Evolutionary conservation across 352 stramenopile genomes (phyloP), one percentile per base, ranked within the genome.

Genomic region (Globisporangium parvum): DNA sequence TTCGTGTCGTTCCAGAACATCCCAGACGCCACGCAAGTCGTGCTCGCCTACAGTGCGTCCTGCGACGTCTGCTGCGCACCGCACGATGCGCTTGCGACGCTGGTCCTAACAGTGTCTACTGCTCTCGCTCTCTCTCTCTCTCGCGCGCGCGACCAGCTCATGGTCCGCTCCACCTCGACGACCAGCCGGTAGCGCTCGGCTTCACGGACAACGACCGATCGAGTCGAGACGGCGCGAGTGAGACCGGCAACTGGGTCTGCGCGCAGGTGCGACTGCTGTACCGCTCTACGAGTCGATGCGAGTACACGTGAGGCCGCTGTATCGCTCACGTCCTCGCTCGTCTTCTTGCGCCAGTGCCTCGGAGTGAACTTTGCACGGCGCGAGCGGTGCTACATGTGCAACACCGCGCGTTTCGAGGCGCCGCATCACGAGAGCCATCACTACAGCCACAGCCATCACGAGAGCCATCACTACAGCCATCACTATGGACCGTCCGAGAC

Each of bases 1-100:
- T 95, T 92, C 47, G 79, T 87, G 28, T 72, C 91, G 46, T 93
- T 95, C 65, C 61, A 66, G 8, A 76, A 59, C 10, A 59, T 88
- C 3, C 71, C 87, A 17, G 69, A 67, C 47, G 80, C 85, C 6
- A 76, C 59, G 24, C 55, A 71, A 53, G 80, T 80, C 15, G 56
- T 91, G 47, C 62, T 73, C 18, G 63, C 75, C 0, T 95, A 87
- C 54, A 74, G 84, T 93, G 42, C 5, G 50, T 56, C 18, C 39
- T 45, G 4, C 26, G 3, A 6, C 26, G 26, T 2, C 26, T 31
- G 26, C 1, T 31, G 6, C 6, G n/a, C n/a, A n/a, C 26, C 26
- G 6, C 26, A 31, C 6, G 26, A 31, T 31, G 26, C n/a, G n/a
- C n/a, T n/a, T n/a, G n/a, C n/a, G n/a, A n/a, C n/a, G n/a, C n/a